A percentile compares a stretch with the other conserved stretches of the same genome.
Evolutionary conservation across 2,329 filamentous ascomycete genomes (phyloP).

Genomic region (Sporothrix euskadiensis): DNA sequence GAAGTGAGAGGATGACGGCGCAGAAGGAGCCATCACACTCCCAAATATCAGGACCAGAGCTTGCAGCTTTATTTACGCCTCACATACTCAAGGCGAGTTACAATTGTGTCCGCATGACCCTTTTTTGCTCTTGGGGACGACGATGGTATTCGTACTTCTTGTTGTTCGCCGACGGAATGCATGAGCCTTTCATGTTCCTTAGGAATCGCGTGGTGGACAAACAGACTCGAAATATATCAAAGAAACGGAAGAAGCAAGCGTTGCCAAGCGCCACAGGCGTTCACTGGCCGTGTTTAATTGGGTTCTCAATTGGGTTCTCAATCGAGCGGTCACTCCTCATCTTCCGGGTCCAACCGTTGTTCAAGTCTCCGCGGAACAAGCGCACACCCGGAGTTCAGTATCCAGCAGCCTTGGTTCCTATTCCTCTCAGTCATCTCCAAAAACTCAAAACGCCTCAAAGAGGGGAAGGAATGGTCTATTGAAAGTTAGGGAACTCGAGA

Average conservation of each 20-base stretch:
- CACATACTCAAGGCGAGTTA: background rate
- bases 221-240: background rate
- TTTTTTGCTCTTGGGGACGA: background rate
- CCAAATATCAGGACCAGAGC: background rate
- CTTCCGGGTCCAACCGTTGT: background rate
- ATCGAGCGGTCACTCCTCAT: too few relatives aligned
- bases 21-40: background rate
- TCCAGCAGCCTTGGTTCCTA: background rate
- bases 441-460: background rate
- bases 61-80: background rate
- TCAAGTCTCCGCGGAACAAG: constrained; percentile 15
- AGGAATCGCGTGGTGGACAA: background rate
- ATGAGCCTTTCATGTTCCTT: background rate
- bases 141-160: background rate
- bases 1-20: background rate
- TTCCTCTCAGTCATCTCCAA: background rate
- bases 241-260: background rate
- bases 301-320: background rate
- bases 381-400: background rate
- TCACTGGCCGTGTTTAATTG: background rate
- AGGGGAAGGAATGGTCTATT: background rate
- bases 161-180: background rate
- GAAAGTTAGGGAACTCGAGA: background rate
- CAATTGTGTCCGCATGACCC: constrained; percentile 5
- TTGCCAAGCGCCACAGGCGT: background rate